Evolutionary conservation across 2,329 filamentous ascomycete species (phyloP), one percentile per base, ranked within the genome.

Genomic region (Blastomyces silverae): DNA sequence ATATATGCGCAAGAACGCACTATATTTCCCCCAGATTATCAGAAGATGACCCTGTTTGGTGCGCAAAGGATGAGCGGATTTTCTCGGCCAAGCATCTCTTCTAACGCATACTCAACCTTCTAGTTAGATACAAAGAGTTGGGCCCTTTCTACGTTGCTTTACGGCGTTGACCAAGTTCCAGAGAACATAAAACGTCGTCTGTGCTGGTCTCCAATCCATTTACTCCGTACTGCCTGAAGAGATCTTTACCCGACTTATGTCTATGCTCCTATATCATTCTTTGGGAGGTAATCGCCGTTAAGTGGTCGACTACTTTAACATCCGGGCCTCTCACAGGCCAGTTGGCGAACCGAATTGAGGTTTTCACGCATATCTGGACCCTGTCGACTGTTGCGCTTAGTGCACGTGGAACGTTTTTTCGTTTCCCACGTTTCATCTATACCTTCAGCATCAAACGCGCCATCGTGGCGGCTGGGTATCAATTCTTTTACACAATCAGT

Each of bases 401-500:
- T n/a, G 87, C 81, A 65, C 82, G 89, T 52, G 89, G 72, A 89
- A 86, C 0, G 78, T 91, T 1, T 81, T 92, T 89, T 86, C 10
- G 6, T 39, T 39, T 39, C 37, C 1, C 1, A 79, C 84, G 0
- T 74, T 74, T 89, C 17, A 75, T 91, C 1, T 83, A 86, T 65
- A 71, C 86, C 5, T 78, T 89, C 62, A 87, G 86, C 66, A 82
- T 82, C 0, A 79, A 80, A 15, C 81, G 80, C 73, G 86, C 81
- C 0, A 88, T 91, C 65, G 81, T 11, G 82, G 10, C 75, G 82
- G 59, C 87, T 0, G 89, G 89, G 2, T 91, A 92, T 74, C 89
- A 92, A 70, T 86, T 89, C 75, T 92, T 92, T 80, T 88, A 66
- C 91, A 90, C 72, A 78, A 84, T 0, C 89, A 92, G 72, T 90